Percentiles rank a stretch among this genome's conserved stretches.
These are phyloP conservation scores for Meyerozyma athensensis DNA, from an alignment of 1,139 yeast genomes.

Conservation along the genomic window DNA sequence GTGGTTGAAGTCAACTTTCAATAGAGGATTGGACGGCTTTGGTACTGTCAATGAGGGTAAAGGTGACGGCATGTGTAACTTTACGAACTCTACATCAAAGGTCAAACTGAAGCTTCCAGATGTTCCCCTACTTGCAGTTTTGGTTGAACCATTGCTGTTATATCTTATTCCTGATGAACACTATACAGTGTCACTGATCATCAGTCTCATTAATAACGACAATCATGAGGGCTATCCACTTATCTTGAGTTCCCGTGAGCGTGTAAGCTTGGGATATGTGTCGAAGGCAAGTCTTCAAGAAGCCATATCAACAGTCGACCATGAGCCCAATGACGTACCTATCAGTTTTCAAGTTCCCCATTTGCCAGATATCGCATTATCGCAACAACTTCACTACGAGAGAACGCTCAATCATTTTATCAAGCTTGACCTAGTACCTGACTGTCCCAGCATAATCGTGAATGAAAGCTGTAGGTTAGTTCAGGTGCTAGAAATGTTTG, in stretches of 20 bases:
- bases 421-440: conserved; percentile 17
- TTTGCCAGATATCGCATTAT: conserved; percentile 16
- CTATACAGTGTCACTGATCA: conserved; percentile 20
- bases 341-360: conserved; percentile 24
- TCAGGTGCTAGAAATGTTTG: conserved; percentile 36
- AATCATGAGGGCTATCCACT: conserved; percentile 44
- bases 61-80: conserved; percentile 38
- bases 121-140: conserved; percentile 23
- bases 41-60: conserved; percentile 28
- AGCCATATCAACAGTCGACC: conserved; percentile 13
- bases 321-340: conserved; percentile 6
- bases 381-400: conserved; percentile 26
- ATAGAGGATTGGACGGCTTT: conserved; percentile 11
- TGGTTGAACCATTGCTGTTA: conserved; percentile 20
- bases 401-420: conserved; percentile 11
- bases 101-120: conserved; percentile 33
- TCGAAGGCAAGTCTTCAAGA: conserved; percentile 23
- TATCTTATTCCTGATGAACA: conserved; percentile 6
- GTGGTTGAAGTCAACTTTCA: conserved; percentile 33
- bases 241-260: conserved; percentile 22
- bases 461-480: conserved; percentile 34
- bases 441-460: conserved; percentile 20
- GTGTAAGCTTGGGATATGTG: conserved; percentile 34
- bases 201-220: conserved; percentile 24
- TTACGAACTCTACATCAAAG: conserved; percentile 26